phyloP scores from a whole-genome alignment of 306 rosid genomes.

The Delonix regia region DNA sequence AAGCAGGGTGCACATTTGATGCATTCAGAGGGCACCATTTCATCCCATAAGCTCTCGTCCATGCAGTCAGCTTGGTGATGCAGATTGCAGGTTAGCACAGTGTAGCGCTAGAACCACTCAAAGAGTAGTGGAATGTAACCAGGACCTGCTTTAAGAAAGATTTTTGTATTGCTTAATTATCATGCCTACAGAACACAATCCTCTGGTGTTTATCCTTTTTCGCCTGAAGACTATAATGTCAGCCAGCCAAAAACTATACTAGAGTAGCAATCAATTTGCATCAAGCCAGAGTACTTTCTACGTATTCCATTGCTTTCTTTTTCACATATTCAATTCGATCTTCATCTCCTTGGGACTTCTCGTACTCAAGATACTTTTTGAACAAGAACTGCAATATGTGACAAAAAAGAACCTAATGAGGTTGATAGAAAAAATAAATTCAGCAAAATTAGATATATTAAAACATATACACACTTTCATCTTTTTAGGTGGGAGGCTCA shows the following conservation, averaged over 20 bases:
- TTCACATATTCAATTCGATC: slow-evolving; percentile 78
- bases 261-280: not conserved
- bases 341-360: slow-evolving; percentile 76
- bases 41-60: slow-evolving; percentile 18
- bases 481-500: slow-evolving; percentile 86
- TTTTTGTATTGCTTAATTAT: not conserved
- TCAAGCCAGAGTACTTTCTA: slow-evolving; percentile 66
- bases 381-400: slow-evolving; percentile 73
- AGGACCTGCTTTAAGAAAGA: not conserved
- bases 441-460: not conserved
- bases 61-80: slow-evolving; percentile 1
- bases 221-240: not conserved
- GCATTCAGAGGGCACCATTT: not conserved
- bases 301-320: slow-evolving; percentile 82
- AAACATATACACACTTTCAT: slow-evolving; percentile 65
- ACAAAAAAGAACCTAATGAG: slow-evolving; percentile 30
- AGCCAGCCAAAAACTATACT: not conserved
- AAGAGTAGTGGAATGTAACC: not conserved
- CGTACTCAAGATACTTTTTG: slow-evolving; percentile 80
- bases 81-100: slow-evolving; percentile 10
- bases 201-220: not conserved
- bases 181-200: not conserved
- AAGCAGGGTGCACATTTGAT: slow-evolving; percentile 7
- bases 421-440: not conserved
- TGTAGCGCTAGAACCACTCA: not conserved